Evolutionary conservation across 2,329 filamentous ascomycete species (phyloP).

Genomic region (Scorias spongiosa): DNA sequence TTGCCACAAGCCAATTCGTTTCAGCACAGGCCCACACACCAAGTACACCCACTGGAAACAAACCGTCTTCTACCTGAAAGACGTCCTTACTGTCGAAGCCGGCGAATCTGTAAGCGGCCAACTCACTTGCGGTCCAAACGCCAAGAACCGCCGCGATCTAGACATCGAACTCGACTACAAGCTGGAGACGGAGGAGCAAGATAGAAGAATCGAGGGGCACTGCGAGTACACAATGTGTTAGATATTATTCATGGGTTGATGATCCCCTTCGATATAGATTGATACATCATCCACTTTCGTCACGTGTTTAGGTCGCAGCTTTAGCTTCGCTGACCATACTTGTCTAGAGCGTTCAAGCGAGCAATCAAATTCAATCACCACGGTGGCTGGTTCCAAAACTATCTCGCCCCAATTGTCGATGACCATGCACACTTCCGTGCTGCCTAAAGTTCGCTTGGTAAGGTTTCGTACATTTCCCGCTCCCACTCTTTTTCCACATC

Average conservation of each 20-base stretch:
- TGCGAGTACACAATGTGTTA: constrained; percentile 63
- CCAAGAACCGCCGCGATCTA: constrained; percentile 86
- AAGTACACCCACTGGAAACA: constrained; percentile 99
- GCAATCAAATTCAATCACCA: background rate
- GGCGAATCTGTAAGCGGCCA: constrained; percentile 64
- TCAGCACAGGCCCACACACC: constrained; percentile 92
- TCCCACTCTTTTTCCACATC: too few species aligned
- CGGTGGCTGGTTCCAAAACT: too few species aligned
- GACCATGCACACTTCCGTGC: too few species aligned
- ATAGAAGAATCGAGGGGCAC: constrained; percentile 50
- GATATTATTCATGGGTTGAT: constrained; percentile 1
- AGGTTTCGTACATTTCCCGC: too few species aligned
- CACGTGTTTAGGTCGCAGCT: constrained; percentile 19
- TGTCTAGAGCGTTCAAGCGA: background rate
- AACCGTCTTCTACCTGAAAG: constrained; percentile 93
- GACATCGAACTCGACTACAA: constrained; percentile 80
- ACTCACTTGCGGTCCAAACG: constrained; percentile 73
- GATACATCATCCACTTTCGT: background rate
- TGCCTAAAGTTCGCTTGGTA: too few species aligned
- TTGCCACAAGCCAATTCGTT: constrained; percentile 94
- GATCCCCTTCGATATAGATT: background rate
- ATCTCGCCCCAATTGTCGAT: too few species aligned
- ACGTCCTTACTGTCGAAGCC: constrained; percentile 80
- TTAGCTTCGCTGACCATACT: constrained; percentile 21
- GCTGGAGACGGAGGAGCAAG: constrained; percentile 60